phyloP scores from a whole-genome alignment of 2,329 filamentous ascomycete species.

The Diaporthe ampelina region DNA sequence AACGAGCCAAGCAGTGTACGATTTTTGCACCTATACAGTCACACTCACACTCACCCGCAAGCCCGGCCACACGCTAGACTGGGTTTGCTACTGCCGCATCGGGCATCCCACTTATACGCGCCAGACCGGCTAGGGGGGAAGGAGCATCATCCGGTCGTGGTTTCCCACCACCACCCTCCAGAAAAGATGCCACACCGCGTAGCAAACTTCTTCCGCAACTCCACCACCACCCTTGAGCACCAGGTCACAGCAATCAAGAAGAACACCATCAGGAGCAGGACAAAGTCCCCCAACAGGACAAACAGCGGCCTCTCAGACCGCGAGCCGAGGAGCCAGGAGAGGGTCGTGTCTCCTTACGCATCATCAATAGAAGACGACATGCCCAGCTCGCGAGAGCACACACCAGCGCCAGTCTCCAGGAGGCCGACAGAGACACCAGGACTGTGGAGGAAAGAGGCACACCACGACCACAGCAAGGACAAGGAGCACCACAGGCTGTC shows the following conservation, averaged over 20 bases:
- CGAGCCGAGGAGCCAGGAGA: conserved; percentile 50
- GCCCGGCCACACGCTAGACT: conserved; percentile 1
- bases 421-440: conserved; percentile 45
- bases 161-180: conserved; percentile 9
- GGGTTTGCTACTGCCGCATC: conserved; percentile 19
- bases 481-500: conserved; percentile 52
- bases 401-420: conserved; percentile 43
- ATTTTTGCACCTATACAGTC: not conserved
- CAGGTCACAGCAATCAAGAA: conserved; percentile 65
- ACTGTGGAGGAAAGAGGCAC: conserved; percentile 33
- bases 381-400: conserved; percentile 46
- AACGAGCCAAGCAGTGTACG: conserved; percentile 22
- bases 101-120: conserved; percentile 26
- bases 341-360: conserved; percentile 52
- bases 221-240: conserved; percentile 62
- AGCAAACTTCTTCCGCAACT: conserved; percentile 68
- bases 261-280: conserved; percentile 49
- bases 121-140: not conserved
- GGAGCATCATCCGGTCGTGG: conserved; percentile 4
- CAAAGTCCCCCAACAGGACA: conserved; percentile 49
- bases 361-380: conserved; percentile 54
- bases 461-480: conserved; percentile 41
- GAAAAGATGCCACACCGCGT: conserved; percentile 69
- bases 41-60: not conserved
- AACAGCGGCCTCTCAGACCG: conserved; percentile 39